Conservation (phyloP, 2,329 filamentous ascomycete species). For the Coniochaeta hoffmannii region DNA sequence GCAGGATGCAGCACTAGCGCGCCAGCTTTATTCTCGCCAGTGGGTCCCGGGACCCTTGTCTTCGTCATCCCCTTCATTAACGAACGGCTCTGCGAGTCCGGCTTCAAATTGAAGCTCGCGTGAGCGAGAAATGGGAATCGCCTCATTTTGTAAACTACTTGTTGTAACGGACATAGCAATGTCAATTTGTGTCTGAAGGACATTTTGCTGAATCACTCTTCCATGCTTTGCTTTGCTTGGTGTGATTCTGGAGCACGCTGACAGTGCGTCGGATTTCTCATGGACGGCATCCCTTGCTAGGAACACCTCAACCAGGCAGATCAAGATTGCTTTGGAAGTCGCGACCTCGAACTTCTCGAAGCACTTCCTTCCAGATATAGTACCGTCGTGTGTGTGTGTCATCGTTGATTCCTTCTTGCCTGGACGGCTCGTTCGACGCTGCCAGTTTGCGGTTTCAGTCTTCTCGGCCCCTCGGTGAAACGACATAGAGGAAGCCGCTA, state of each 20-base stretch:
- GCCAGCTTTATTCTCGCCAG: not conserved
- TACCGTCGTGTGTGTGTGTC: no score
- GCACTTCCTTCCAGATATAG: not conserved
- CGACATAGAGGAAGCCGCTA: not conserved
- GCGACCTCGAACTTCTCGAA: not conserved
- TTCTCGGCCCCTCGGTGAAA: conserved; percentile 1
- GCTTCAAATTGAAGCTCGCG: not conserved
- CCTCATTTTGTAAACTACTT: not conserved
- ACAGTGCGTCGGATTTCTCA: no score
- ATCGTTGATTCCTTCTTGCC: not conserved
- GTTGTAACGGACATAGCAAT: not conserved
- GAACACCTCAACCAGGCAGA: no score
- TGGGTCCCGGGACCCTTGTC: not conserved
- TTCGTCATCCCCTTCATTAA: conserved; percentile 1
- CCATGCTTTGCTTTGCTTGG: no score
- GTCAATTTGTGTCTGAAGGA: no score
- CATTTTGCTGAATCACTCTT: no score
- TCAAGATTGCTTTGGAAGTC: not conserved
- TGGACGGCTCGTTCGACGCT: not conserved
- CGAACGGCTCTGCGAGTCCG: not conserved
- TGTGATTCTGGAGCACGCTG: not conserved
- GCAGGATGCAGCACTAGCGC: not conserved
- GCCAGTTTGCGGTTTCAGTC: not conserved
- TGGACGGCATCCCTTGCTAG: no score
- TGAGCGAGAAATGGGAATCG: not conserved